phyloP scores from a whole-genome alignment of 2,329 filamentous ascomycete species.

The Phialocephala sp. region DNA sequence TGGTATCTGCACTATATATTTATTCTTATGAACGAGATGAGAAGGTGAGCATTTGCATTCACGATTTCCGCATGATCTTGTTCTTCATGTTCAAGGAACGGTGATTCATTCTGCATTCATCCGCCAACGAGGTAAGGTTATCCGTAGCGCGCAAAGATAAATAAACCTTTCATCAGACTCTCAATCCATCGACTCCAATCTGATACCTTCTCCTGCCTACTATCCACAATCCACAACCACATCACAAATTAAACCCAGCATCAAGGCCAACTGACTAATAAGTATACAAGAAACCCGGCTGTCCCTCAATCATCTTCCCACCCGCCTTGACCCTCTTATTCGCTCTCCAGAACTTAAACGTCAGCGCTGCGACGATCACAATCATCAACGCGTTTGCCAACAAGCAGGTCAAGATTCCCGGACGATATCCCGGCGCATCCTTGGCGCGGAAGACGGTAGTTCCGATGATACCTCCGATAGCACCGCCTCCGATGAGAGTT shows the following conservation, averaged over 20 bases:
- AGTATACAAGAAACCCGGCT: slow-evolving; percentile 44
- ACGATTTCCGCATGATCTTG: background rate
- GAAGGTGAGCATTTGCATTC: too few species aligned
- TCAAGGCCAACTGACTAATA: background rate
- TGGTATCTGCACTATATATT: too few species aligned
- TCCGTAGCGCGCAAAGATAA: too few species aligned
- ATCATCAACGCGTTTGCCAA: slow-evolving; percentile 36
- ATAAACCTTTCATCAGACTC: too few species aligned
- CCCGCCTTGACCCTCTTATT: slow-evolving; percentile 43
- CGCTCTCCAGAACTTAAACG: slow-evolving; percentile 39
- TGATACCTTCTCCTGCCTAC: too few species aligned
- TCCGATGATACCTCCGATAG: slow-evolving; percentile 78
- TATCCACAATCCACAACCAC: too few species aligned
- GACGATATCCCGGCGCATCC: slow-evolving; percentile 56
- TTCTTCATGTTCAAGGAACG: background rate
- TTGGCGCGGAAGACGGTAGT: slow-evolving; percentile 71
- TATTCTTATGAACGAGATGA: too few species aligned
- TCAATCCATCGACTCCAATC: too few species aligned
- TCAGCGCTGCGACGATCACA: slow-evolving; percentile 35
- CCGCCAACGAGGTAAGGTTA: too few species aligned
- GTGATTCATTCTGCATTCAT: too few species aligned
- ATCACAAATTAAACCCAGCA: background rate
- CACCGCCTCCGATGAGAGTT: slow-evolving; percentile 76
- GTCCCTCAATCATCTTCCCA: slow-evolving; percentile 43
- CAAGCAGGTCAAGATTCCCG: slow-evolving; percentile 35